phyloP scores from a whole-genome alignment of 306 rosid species.

The Echinosophora koreensis region DNA sequence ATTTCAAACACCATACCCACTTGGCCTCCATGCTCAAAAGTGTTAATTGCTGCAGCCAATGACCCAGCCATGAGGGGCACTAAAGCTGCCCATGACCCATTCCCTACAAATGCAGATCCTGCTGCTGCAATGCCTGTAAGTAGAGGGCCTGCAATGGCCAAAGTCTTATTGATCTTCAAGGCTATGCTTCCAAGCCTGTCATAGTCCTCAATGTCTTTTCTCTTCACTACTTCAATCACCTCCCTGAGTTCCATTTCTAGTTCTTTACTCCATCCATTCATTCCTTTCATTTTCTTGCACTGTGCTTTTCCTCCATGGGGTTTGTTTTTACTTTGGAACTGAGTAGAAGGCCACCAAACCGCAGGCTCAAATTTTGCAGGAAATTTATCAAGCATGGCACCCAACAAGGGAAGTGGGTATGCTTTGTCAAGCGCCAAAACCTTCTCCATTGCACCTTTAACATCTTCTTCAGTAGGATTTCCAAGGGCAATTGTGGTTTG shows the following conservation, averaged over 20 bases:
- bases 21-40: constrained; percentile 65
- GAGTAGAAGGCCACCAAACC: constrained; percentile 66
- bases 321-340: not conserved
- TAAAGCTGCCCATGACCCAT: constrained; percentile 35
- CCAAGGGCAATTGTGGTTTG: constrained; percentile 20
- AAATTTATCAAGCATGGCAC: constrained; percentile 67
- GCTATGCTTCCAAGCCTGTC: constrained; percentile 61
- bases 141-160: constrained; percentile 65
- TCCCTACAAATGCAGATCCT: constrained; percentile 51
- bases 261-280: constrained; percentile 63
- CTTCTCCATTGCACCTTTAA: constrained; percentile 29
- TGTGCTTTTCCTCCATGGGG: not conserved
- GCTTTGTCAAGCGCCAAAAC: constrained; percentile 53
- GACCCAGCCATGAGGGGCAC: constrained; percentile 59
- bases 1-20: constrained; percentile 70
- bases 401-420: constrained; percentile 67
- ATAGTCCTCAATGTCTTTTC: constrained; percentile 61
- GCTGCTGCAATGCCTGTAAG: constrained; percentile 63
- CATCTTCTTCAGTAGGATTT: constrained; percentile 31
- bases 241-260: constrained; percentile 59
- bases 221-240: constrained; percentile 50
- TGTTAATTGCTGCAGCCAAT: constrained; percentile 48
- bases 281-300: not conserved
- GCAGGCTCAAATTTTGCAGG: constrained; percentile 61
- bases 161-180: constrained; percentile 59